phyloP scores from a whole-genome alignment of 164 flowering plant species.

The Hamamelis virginiana region DNA sequence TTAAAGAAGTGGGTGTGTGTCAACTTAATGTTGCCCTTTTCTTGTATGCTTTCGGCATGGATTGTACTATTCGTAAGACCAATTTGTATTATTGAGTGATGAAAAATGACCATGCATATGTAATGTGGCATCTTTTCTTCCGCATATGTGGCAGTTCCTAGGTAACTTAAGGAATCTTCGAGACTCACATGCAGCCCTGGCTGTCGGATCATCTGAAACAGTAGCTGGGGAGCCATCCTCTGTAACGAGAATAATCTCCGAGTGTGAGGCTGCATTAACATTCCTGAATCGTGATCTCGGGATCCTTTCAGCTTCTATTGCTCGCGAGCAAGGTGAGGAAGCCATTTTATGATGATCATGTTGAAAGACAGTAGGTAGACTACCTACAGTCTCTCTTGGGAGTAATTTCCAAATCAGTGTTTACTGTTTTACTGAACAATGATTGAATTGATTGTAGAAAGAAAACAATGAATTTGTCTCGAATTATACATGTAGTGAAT shows the following conservation, averaged over 20 bases:
- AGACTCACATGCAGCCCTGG: slow-evolving; percentile 87
- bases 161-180: slow-evolving; percentile 88
- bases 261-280: slow-evolving; percentile 83
- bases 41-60: neutral
- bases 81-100: neutral
- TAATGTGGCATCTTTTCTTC: neutral
- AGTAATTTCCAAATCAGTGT: no score
- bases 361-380: neutral
- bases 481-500: no score
- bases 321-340: slow-evolving; percentile 69
- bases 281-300: slow-evolving; percentile 90
- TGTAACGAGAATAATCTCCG: slow-evolving; percentile 84
- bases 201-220: slow-evolving; percentile 74
- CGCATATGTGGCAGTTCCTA: slow-evolving; percentile 58
- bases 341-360: slow-evolving; percentile 15
- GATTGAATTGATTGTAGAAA: no score
- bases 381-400: no score
- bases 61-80: neutral
- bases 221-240: slow-evolving; percentile 70
- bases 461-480: no score
- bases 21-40: neutral
- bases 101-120: neutral
- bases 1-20: neutral
- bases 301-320: slow-evolving; percentile 88
- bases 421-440: neutral